Conservation (phyloP, 2,329 filamentous ascomycete species). For the Penicillium brasilianum region DNA sequence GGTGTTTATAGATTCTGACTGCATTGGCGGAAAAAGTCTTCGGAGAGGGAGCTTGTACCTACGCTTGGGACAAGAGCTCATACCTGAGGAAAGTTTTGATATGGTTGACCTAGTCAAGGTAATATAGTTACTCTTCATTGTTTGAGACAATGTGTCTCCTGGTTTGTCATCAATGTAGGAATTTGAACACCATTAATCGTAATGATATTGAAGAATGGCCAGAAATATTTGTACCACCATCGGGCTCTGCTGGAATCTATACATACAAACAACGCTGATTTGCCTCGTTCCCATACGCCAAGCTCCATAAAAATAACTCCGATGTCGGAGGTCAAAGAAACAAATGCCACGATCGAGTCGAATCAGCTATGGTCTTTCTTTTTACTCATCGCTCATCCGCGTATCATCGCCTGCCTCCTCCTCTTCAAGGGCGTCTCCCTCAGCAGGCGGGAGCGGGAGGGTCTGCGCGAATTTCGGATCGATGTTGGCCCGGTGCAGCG, state of each 20-base stretch:
- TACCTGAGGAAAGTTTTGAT: background rate
- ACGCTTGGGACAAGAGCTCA: background rate
- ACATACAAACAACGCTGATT: conserved; percentile 16
- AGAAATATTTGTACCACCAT: conserved; percentile 5
- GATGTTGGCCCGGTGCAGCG: conserved; percentile 50
- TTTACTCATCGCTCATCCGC: conserved; percentile 31
- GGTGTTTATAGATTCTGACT: background rate
- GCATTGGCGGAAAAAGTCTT: too few species aligned
- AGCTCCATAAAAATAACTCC: conserved; percentile 14
- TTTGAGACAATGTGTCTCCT: background rate
- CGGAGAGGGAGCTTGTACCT: too few species aligned
- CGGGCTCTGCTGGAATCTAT: conserved; percentile 6
- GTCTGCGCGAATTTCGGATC: conserved; percentile 50
- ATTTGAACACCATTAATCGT: background rate
- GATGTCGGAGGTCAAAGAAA: conserved; percentile 1
- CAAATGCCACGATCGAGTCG: background rate
- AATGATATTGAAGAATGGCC: background rate
- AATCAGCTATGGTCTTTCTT: background rate
- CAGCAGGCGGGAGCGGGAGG: conserved; percentile 35
- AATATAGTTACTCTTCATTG: background rate
- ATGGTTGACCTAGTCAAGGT: background rate
- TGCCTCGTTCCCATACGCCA: conserved; percentile 15
- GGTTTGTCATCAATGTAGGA: too few species aligned
- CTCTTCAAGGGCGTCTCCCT: conserved; percentile 25
- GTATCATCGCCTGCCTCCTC: conserved; percentile 29